These are phyloP conservation scores for Ophiostoma ulmi DNA, from an alignment of 2,329 filamentous ascomycete species.

Conservation along the genomic window DNA sequence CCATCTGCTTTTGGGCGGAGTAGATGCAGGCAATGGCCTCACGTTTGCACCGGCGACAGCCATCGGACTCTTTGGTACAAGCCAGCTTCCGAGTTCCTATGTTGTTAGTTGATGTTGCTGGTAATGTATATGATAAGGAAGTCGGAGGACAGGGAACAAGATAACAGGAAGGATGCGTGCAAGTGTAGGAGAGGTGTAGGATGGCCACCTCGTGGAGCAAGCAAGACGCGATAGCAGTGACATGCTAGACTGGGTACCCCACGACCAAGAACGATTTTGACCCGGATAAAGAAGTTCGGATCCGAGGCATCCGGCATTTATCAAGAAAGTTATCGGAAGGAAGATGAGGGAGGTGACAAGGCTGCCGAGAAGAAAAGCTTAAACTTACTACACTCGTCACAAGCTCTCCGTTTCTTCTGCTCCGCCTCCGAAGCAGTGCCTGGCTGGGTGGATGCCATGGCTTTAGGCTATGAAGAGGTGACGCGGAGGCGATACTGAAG, in stretches of 20 bases:
- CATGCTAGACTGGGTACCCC: neutral
- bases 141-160: neutral
- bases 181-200: neutral
- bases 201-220: neutral
- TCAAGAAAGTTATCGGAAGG: neutral
- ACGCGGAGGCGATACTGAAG: neutral
- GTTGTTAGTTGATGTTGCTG: neutral
- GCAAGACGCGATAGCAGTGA: neutral
- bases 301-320: neutral
- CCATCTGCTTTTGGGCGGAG: constrained; percentile 62
- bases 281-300: neutral
- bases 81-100: constrained; percentile 60
- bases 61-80: constrained; percentile 57
- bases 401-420: constrained; percentile 53
- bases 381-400: constrained; percentile 63
- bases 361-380: neutral
- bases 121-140: neutral
- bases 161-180: neutral
- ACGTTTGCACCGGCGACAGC: constrained; percentile 54
- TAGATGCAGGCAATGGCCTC: constrained; percentile 57
- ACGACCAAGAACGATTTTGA: neutral
- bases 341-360: neutral
- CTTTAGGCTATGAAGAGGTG: neutral
- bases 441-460: constrained; percentile 2
- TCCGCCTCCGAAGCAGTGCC: constrained; percentile 12